A percentile compares a stretch with the other conserved stretches of the same genome.
phyloP scores from a whole-genome alignment of 257 asterid species.

The Nicotiana paniculata region DNA sequence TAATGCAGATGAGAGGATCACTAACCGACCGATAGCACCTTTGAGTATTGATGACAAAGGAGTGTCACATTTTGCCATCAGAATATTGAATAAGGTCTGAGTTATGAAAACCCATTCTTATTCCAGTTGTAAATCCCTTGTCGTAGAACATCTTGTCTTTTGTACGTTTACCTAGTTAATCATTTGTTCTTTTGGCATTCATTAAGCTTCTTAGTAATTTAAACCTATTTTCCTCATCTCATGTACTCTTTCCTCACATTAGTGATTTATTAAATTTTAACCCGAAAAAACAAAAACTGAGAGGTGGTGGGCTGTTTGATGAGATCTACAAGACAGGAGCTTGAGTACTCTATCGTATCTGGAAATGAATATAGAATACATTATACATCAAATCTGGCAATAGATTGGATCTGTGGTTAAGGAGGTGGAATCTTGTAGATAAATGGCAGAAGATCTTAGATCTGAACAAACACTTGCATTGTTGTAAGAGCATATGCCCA shows the following conservation, averaged over 20 bases:
- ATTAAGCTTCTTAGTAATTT: background rate
- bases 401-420: too few species aligned
- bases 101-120: background rate
- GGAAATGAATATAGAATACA: too few species aligned
- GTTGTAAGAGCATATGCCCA: too few species aligned
- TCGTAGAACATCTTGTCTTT: background rate
- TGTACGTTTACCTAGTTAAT: background rate
- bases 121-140: background rate
- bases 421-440: too few species aligned
- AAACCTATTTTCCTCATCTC: background rate
- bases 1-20: slow-evolving; percentile 1
- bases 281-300: too few species aligned
- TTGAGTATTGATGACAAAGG: background rate
- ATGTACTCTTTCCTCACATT: background rate
- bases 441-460: too few species aligned
- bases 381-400: too few species aligned
- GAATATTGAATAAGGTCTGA: background rate
- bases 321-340: too few species aligned
- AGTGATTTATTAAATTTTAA: background rate
- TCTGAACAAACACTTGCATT: too few species aligned
- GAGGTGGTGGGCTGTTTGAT: too few species aligned
- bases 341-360: too few species aligned
- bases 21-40: background rate
- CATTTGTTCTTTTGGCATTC: background rate
- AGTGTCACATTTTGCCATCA: background rate